phyloP scores from a whole-genome alignment of 257 asterid genomes.

The Penstemon newberryi region DNA sequence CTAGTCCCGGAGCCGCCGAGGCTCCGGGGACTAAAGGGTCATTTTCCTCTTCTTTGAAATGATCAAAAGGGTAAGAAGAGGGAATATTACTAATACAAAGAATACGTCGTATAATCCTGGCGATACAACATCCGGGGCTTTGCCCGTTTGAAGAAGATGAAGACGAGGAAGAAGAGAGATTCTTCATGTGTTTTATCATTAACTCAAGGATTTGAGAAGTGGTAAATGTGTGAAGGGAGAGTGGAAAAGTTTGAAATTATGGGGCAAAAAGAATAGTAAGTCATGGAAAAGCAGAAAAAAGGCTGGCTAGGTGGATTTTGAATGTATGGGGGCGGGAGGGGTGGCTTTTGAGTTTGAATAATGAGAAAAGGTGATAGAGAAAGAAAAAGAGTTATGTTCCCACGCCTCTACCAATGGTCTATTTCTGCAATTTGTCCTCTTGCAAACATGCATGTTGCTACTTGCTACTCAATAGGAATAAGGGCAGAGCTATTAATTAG shows the following conservation, averaged over 20 bases:
- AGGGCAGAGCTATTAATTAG: no score
- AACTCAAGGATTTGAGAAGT: no score
- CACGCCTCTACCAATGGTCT: no score
- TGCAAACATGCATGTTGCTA: no score
- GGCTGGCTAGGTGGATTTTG: constrained; percentile 28
- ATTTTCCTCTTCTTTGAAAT: constrained; percentile 12
- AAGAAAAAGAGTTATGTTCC: constrained; percentile 7
- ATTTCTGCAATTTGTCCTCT: no score
- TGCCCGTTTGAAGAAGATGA: not conserved
- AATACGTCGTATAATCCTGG: constrained; percentile 55
- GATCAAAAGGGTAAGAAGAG: constrained; percentile 30
- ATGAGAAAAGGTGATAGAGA: constrained; percentile 27
- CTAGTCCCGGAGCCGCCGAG: constrained; percentile 41
- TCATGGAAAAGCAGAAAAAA: constrained; percentile 31
- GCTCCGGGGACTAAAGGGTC: constrained; percentile 2
- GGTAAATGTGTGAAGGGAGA: not conserved
- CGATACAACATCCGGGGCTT: constrained; percentile 41
- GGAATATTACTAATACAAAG: constrained; percentile 54
- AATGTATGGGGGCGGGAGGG: constrained; percentile 36
- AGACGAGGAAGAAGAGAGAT: constrained; percentile 26
- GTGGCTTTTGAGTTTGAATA: constrained; percentile 46
- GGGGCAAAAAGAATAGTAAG: constrained; percentile 27
- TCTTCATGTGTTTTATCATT: constrained; percentile 38
- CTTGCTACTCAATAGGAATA: no score
- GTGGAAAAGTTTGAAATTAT: constrained; percentile 35